Evolutionary conservation across 164 flowering plant species (phyloP), one percentile per base, ranked within the genome.

Genomic region (Magnolia changhungtana): DNA sequence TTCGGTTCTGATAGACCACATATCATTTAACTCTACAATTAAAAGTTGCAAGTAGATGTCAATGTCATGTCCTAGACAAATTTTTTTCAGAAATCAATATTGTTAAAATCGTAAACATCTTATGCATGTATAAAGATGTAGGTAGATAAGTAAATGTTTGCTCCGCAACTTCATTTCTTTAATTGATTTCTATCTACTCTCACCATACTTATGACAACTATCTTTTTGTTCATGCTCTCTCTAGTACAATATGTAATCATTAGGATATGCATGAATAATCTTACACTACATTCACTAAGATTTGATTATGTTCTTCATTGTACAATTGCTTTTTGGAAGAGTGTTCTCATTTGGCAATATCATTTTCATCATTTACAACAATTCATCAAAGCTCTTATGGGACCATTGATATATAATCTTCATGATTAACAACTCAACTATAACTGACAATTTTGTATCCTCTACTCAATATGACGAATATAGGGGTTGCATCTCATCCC

Each of bases 31-130:
- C 4, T 72, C 19, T 9, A 14, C 27, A 8, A 72, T 13, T 37
- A 21, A 72, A 11, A n/a, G 74, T 14, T 72, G 20, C n/a, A 72
- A 24, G 45, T 72, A 72, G 14, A 72, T 59, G 20, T 72, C 74
- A 50, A 72, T 72, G 63, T 72, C 13, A 50, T 72, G 27, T 8
- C 74, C 19, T 3, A 3, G 63, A 51, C 19, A 24, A 37, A 3
- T 4, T 37, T 37, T 37, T 37, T 27, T 27, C 0, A 27, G 29
- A 27, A 37, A 37, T 37, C 45, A 4, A 37, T 37, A 37, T 3
- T 37, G 45, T 37, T 37, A 37, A 37, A 3, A 37, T 5, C 7
- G 7, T 50, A 4, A 72, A 55, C 16, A 51, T 27, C 63, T 50
- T 72, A 7, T 4, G 7, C 74, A 72, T 55, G 74, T 63, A 51